These are phyloP conservation scores for Pythium brachiatum DNA, from an alignment of 352 stramenopile genomes.

Conservation along the genomic window DNA sequence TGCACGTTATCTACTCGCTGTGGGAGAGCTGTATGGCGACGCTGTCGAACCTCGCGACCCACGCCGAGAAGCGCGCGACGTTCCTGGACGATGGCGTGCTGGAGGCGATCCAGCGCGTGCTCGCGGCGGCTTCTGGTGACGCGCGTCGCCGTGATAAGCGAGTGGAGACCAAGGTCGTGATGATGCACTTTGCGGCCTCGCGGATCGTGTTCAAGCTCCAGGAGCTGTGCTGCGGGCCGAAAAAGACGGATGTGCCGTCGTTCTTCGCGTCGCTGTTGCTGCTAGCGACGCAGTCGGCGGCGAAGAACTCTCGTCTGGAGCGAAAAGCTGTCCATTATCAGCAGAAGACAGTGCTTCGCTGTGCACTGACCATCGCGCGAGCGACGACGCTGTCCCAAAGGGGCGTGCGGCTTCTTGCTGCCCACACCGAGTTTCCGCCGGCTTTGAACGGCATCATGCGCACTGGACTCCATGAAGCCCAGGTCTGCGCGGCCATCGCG, in stretches of 20 bases:
- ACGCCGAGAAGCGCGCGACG: slow-evolving; percentile 31
- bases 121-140: slow-evolving; percentile 40
- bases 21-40: slow-evolving; percentile 54
- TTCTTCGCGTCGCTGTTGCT: slow-evolving; percentile 65
- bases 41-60: slow-evolving; percentile 56
- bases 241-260: slow-evolving; percentile 34
- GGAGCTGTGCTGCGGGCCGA: slow-evolving; percentile 38
- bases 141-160: slow-evolving; percentile 36
- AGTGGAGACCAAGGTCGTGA: slow-evolving; percentile 46
- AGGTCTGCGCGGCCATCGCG: slow-evolving; percentile 79
- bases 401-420: slow-evolving; percentile 46
- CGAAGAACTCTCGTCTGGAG: slow-evolving; percentile 57
- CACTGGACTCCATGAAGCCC: slow-evolving; percentile 75
- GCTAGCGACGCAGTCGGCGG: slow-evolving; percentile 47
- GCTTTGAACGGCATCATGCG: slow-evolving; percentile 85
- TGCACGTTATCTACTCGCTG: slow-evolving; percentile 45
- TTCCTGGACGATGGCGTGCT: slow-evolving; percentile 64
- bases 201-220: slow-evolving; percentile 68
- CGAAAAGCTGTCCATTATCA: slow-evolving; percentile 40
- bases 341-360: slow-evolving; percentile 59
- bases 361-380: slow-evolving; percentile 58
- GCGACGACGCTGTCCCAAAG: slow-evolving; percentile 48
- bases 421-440: slow-evolving; percentile 49
- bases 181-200: slow-evolving; percentile 47
- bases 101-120: slow-evolving; percentile 61